Evolutionary conservation across 1,284 basidiomycete species (phyloP), one percentile per base, ranked within the genome.

Genomic region (Athelia psychrophila): DNA sequence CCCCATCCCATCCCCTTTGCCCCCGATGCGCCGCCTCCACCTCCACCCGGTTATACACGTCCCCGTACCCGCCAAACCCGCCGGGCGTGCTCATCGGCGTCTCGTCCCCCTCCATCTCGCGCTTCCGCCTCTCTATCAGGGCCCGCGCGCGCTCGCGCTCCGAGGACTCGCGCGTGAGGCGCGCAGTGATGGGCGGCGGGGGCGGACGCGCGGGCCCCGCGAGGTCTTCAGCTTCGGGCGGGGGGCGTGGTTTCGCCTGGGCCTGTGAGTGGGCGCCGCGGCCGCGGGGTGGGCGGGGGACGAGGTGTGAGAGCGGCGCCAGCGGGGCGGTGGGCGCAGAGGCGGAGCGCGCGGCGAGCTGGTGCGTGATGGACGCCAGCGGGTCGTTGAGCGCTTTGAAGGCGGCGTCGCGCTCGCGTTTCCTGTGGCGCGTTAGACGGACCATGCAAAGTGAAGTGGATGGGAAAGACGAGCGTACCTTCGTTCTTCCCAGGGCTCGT

Each of bases 101-200:
- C 57, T 79, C 79, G 56, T 77, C 83, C 2, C 82, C 84, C 30
- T 72, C 75, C 64, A 75, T 65, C 63, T 89, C 85, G 1, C 79
- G 73, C 61, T 81, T 78, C 67, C 79, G 86, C 38, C 83, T 74
- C 46, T 73, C 73, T 23, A 89, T 84, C 18, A 92, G 78, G 13
- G 79, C 86, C 22, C 80, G 69, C 1, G 89, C 88, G 0, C 90
- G 81, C 58, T 83, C 77, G 2, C 87, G 79, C 64, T 92, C 89
- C 1, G 83, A 79, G 0, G 81, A 81, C 66, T 91, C 79, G 77
- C 78, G 89, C n/a, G n/a, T n/a, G n/a, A n/a, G n/a, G n/a, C n/a
- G n/a, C n/a, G n/a, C n/a, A n/a, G 18, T 89, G 82, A 30, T 30
- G 13, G 27, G 27, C 13, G 5, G 27, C 6, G 27, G 27, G 5